A percentile compares a stretch with the other conserved stretches of the same genome.
phyloP scores from a whole-genome alignment of 768 basidiomycete species.

The Pisolithus microcarpus region DNA sequence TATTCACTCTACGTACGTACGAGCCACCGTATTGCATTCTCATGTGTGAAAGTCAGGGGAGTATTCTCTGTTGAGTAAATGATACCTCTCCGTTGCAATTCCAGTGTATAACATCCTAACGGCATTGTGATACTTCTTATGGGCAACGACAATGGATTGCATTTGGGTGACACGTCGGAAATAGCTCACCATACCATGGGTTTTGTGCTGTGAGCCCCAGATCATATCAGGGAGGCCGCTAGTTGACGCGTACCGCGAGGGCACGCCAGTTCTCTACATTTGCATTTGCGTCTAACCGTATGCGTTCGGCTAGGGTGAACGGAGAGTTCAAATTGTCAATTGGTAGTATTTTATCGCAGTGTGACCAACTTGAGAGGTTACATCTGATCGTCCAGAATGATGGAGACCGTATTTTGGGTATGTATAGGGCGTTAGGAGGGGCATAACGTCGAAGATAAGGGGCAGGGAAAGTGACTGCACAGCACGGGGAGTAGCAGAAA shows the following conservation, averaged over 20 bases:
- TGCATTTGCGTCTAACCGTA: neutral
- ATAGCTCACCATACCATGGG: neutral
- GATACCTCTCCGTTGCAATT: neutral
- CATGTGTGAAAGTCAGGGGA: too few species aligned
- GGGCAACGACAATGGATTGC: neutral
- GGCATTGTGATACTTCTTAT: neutral
- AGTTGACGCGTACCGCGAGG: neutral
- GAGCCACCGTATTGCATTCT: too few species aligned
- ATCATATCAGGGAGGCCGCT: neutral
- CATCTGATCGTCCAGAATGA: constrained; percentile 5
- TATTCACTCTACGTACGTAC: too few species aligned
- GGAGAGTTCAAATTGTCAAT: neutral
- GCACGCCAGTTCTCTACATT: neutral
- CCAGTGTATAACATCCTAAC: neutral
- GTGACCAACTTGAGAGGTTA: constrained; percentile 4
- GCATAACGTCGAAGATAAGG: constrained; percentile 11
- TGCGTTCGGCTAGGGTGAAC: constrained; percentile 2
- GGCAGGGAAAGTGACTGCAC: constrained; percentile 18
- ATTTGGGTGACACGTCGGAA: neutral
- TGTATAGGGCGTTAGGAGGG: constrained; percentile 2
- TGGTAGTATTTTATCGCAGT: constrained; percentile 4
- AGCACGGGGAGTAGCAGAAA: constrained; percentile 21
- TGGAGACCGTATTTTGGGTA: constrained; percentile 8
- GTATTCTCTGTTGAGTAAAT: neutral
- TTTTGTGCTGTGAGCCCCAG: neutral